Evolutionary conservation across 805 yeast species (phyloP).

Genomic region (Starmerella sp.): DNA sequence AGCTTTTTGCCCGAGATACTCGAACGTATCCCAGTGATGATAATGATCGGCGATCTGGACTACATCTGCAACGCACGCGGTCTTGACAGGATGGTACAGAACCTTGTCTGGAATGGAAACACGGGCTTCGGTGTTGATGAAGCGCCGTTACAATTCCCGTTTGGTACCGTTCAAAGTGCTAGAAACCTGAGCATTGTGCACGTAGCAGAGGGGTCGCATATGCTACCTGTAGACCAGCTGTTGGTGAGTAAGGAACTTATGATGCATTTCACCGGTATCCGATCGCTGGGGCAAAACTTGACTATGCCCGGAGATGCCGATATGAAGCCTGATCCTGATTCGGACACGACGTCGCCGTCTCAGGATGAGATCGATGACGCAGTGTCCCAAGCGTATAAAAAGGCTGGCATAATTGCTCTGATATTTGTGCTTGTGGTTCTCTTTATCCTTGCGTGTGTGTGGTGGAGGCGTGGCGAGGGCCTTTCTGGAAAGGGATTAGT

Average conservation of each 20-base stretch:
- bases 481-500: constrained; percentile 15
- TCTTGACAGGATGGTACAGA: constrained; percentile 51
- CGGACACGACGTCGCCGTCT: background rate
- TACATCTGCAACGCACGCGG: constrained; percentile 78
- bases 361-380: constrained; percentile 24
- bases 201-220: constrained; percentile 71
- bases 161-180: constrained; percentile 29
- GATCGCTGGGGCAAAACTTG: background rate
- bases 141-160: background rate
- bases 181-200: constrained; percentile 67
- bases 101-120: constrained; percentile 53
- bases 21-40: constrained; percentile 45
- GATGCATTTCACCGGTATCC: background rate
- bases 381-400: constrained; percentile 29
- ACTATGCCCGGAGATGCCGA: background rate
- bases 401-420: constrained; percentile 32
- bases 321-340: background rate
- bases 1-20: constrained; percentile 57
- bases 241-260: constrained; percentile 26
- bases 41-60: constrained; percentile 83
- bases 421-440: constrained; percentile 27
- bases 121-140: constrained; percentile 19
- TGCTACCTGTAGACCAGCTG: constrained; percentile 72
- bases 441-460: constrained; percentile 15
- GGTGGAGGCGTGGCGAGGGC: constrained; percentile 20